Conservation (phyloP, 1,139 yeast species). For the Magnusiomyces magnusii region DNA sequence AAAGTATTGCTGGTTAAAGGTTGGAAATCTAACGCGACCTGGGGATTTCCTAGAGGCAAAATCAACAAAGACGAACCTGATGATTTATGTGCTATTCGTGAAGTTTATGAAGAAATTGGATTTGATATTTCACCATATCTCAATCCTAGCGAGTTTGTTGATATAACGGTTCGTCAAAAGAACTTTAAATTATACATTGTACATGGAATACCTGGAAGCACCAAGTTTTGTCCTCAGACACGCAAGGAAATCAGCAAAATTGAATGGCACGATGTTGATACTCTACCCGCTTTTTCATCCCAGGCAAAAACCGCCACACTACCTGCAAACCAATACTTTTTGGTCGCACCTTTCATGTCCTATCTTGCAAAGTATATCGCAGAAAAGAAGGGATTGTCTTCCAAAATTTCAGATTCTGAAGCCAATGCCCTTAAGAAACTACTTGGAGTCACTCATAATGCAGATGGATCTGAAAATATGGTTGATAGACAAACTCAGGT, state of each 20-base stretch:
- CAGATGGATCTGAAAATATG: conserved; percentile 11
- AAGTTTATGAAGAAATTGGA: conserved; percentile 93
- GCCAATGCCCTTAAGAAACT: conserved; percentile 31
- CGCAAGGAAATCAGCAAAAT: conserved; percentile 74
- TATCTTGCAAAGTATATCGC: conserved; percentile 30
- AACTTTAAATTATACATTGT: conserved; percentile 79
- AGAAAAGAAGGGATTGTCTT: conserved; percentile 28
- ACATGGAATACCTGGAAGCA: conserved; percentile 70
- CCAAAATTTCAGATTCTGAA: conserved; percentile 28
- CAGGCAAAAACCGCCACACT: conserved; percentile 16
- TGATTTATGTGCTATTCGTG: conserved; percentile 88
- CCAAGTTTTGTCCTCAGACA: conserved; percentile 67
- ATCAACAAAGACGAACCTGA: conserved; percentile 91
- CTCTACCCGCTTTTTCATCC: conserved; percentile 36
- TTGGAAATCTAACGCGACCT: conserved; percentile 62
- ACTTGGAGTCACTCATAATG: conserved; percentile 25
- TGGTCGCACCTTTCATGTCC: conserved; percentile 36
- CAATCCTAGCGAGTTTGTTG: conserved; percentile 65
- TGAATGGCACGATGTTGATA: conserved; percentile 53
- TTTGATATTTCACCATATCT: conserved; percentile 67
- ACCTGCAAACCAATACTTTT: conserved; percentile 26
- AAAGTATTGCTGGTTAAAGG: conserved; percentile 80
- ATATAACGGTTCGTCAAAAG: conserved; percentile 75
- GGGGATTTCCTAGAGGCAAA: conserved; percentile 98
- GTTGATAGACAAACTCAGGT: conserved; percentile 21